Conservation (phyloP, 176 grass and related monocot genomes). For the Hyparrhenia diplandra region DNA sequence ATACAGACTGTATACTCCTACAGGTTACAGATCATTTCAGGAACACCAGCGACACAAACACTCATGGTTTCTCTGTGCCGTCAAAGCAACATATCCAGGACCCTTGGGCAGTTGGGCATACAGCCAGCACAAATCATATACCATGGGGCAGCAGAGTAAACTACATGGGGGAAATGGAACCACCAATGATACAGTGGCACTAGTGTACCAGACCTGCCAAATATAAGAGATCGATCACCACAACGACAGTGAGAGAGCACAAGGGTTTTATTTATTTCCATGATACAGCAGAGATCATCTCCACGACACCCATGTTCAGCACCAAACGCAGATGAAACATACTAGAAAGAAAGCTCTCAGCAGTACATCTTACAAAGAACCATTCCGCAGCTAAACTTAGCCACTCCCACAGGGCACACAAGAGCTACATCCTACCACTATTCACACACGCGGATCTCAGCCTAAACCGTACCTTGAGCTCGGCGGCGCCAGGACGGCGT, state of each 20-base stretch:
- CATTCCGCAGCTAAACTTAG: not conserved
- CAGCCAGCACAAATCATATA: not conserved
- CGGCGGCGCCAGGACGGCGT: conserved; percentile 39
- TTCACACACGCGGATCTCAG: conserved; percentile 33
- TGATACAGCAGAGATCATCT: not conserved
- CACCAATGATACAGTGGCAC: not conserved
- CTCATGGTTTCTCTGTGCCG: too few relatives aligned
- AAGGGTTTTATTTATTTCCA: not conserved
- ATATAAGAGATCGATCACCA: not conserved
- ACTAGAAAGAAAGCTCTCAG: not conserved
- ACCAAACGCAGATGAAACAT: not conserved
- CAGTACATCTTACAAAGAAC: not conserved
- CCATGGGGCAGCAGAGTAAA: not conserved
- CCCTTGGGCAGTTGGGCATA: not conserved
- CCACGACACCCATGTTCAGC: not conserved
- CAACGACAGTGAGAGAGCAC: not conserved
- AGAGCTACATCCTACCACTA: conserved; percentile 28
- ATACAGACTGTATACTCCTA: not conserved
- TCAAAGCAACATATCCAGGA: not conserved
- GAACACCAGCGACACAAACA: not conserved
- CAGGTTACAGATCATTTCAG: not conserved
- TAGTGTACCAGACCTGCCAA: too few relatives aligned
- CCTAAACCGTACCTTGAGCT: conserved; percentile 76
- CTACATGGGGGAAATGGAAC: not conserved
- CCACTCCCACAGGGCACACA: not conserved